Evolutionary conservation across 2,329 filamentous ascomycete species (phyloP).

Genomic region (Sphaerulina vaccinii): DNA sequence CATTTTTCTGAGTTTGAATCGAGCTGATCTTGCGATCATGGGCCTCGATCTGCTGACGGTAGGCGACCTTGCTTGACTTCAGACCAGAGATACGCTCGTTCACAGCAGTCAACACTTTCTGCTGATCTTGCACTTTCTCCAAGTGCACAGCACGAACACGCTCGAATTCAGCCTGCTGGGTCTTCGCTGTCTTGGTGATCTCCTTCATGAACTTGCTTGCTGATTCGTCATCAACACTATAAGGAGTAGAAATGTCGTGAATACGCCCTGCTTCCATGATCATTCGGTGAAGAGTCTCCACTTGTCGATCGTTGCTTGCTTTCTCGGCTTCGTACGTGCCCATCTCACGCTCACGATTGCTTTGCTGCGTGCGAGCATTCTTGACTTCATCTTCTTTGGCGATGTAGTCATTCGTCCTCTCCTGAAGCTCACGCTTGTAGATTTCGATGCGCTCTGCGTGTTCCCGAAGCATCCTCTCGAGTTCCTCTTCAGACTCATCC

Average conservation of each 20-base stretch:
- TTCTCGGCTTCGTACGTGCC: constrained; percentile 84
- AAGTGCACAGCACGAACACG: constrained; percentile 70
- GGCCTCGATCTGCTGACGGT: constrained; percentile 67
- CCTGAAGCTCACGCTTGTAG: constrained; percentile 62
- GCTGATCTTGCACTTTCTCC: constrained; percentile 71
- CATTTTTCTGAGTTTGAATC: constrained; percentile 67
- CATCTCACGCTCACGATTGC: constrained; percentile 58
- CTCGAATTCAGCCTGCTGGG: constrained; percentile 78
- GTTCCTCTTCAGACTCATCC: constrained; percentile 71
- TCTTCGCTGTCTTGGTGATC: constrained; percentile 69
- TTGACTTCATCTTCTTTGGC: constrained; percentile 58
- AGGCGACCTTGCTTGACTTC: constrained; percentile 70
- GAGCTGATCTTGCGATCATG: constrained; percentile 69
- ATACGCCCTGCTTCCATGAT: constrained; percentile 74
- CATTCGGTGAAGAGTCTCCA: constrained; percentile 68
- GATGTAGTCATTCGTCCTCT: constrained; percentile 63
- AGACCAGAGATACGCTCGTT: constrained; percentile 71
- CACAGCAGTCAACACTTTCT: constrained; percentile 68
- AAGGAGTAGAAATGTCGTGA: constrained; percentile 81
- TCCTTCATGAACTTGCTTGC: constrained; percentile 76
- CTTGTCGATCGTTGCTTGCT: constrained; percentile 78
- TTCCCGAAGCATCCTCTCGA: constrained; percentile 69
- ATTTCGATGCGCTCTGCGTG: constrained; percentile 70
- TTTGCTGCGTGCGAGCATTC: constrained; percentile 43
- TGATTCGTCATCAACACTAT: constrained; percentile 71